Evolutionary conservation across 1,139 yeast species (phyloP), one percentile per base, ranked within the genome.

Genomic region (Debaryomycetaceae sp.): DNA sequence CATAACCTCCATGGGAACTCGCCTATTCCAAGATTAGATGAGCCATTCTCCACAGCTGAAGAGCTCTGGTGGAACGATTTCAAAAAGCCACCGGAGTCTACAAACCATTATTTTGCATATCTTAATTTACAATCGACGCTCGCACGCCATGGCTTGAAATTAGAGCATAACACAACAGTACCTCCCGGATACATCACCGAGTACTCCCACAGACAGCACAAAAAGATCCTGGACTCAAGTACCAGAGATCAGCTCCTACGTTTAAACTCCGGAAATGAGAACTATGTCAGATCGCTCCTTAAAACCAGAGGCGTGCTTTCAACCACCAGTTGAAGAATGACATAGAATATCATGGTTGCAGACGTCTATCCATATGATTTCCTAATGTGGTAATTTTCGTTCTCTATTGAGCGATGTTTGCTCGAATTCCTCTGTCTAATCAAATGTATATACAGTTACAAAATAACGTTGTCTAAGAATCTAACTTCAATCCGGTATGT

Each of bases 181-280:
- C 17, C 17, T 7, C 9, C 33, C 15, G 11, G 11, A 11, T 8
- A 8, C 11, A 11, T 22, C 26, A 11, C 7, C 11, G 11, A 22
- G 11, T 22, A 22, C 26, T 8, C 26, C 26, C 26, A 11, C 11
- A 11, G 19, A 8, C 30, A 31, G n/a, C 34, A 26, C 18, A 17
- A 19, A 28, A 26, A 19, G 13, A 35, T 39, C 6, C 34, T 37
- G 13, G 35, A 34, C 29, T 29, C 43, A 16, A 30, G 44, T 18
- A 36, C 40, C 19, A 39, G 41, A 13, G 40, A 41, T 28, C 33
- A 44, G 8, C 26, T 43, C 9, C 19, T 29, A 9, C 39, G 43
- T 17, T 33, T 43, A n/a, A 35, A 35, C n/a, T 19, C 22, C 13
- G 47, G 44, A 14, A 37, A 39, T 14, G 41, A 43, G 19, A 29